Evolutionary conservation across 345 rosid genomes (phyloP).

Genomic region (Arabidopsis thaliana): DNA sequence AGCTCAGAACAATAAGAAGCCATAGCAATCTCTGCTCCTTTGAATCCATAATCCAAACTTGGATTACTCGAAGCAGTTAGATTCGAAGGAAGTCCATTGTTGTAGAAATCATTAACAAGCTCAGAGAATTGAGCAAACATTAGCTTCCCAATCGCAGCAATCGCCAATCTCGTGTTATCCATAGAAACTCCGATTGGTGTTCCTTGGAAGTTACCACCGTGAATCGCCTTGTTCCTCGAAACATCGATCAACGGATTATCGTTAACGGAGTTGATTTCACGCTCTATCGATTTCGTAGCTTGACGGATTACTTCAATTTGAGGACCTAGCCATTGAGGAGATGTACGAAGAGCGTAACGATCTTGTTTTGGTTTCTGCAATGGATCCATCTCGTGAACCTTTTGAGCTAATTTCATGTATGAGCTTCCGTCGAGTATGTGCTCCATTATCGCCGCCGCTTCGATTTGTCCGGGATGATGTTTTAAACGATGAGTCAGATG

Average conservation of each 20-base stretch:
- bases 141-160: slow-evolving; percentile 79
- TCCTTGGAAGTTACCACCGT: slow-evolving; percentile 88
- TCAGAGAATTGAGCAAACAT: slow-evolving; percentile 81
- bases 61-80: slow-evolving; percentile 67
- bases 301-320: slow-evolving; percentile 71
- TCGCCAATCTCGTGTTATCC: slow-evolving; percentile 73
- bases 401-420: slow-evolving; percentile 63
- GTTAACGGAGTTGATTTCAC: slow-evolving; percentile 81
- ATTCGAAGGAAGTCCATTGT: slow-evolving; percentile 85
- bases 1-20: slow-evolving; percentile 84
- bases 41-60: slow-evolving; percentile 79
- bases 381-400: slow-evolving; percentile 70
- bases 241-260: slow-evolving; percentile 83
- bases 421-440: slow-evolving; percentile 73
- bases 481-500: slow-evolving; percentile 72
- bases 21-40: slow-evolving; percentile 88
- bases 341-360: slow-evolving; percentile 74
- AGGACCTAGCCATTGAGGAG: slow-evolving; percentile 88
- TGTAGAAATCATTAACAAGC: slow-evolving; percentile 79
- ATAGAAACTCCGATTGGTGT: slow-evolving; percentile 87
- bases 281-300: slow-evolving; percentile 72
- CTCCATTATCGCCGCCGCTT: slow-evolving; percentile 84
- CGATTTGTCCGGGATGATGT: slow-evolving; percentile 85
- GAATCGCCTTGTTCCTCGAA: slow-evolving; percentile 68
- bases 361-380: slow-evolving; percentile 76